Base-by-base conservation (phyloP, 306 rosid genomes). In the Arachis hypogaea region DNA sequence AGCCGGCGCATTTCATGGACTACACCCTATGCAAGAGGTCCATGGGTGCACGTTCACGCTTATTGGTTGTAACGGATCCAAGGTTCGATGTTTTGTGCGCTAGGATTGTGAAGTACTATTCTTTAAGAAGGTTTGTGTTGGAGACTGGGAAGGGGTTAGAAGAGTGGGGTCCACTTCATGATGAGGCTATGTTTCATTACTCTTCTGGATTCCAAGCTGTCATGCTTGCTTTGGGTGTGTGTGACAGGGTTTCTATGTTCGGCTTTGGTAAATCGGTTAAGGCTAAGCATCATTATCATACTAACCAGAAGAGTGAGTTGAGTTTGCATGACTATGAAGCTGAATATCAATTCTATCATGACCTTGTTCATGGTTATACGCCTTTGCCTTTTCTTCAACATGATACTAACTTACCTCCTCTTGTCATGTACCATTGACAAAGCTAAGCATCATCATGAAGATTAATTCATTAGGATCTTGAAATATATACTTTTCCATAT, bases 121-220 rank as follows among this genome's bases (percentile, higher is more conserved):
- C 99, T 5, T 22, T 95, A 85, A 90, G 90, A 67, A 69, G 79
- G 59, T 95, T 95, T 70, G 83, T 79, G 77, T 93, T 89, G 81
- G 79, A 63, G 59, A 84, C 85, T 3, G 93, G 98, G 71, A 92
- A 87, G 84, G 47, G 86, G 4, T 78, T 88, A 71, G 93, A 85
- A 11, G 79, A 82, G 9, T 95, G 99, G 99, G 86, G 85, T 62
- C 11, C 72, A 41, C 88, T 76, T 1, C 99, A 92, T 78, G 99
- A 88, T 80, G 96, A 87, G 14, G 71, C 89, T 11, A 63, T 79
- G 33, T 95, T 95, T 49, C 99, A 95, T 79, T 95, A 95, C 76
- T 90, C 97, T 68, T 95, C 99, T 58, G 99, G 99, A 4, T 82
- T 95, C 96, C 99, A 95, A 71, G 99, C 98, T n/a, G 88, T 95